Evolutionary conservation across 805 yeast genomes (phyloP).

Genomic region (Nakazawaea ernobii): DNA sequence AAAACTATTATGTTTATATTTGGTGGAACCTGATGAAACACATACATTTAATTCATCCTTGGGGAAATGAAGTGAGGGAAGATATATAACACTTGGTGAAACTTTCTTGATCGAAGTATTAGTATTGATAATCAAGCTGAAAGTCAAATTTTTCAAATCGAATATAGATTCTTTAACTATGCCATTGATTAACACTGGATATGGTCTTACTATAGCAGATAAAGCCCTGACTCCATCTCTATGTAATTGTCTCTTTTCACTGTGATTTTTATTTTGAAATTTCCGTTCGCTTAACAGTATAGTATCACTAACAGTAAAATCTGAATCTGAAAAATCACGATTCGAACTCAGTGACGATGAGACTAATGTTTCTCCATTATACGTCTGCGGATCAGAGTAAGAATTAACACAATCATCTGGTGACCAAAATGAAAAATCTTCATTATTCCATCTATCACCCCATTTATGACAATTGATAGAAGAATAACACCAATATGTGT

Average conservation of each 20-base stretch:
- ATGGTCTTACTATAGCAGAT: conserved; percentile 75
- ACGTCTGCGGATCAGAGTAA: neutral
- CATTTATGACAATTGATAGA: conserved; percentile 66
- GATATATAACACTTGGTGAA: conserved; percentile 52
- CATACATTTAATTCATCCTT: conserved; percentile 41
- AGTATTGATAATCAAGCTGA: conserved; percentile 38
- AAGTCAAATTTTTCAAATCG: conserved; percentile 43
- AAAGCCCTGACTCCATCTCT: conserved; percentile 68
- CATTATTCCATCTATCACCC: conserved; percentile 94
- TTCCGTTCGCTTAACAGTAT: conserved; percentile 17
- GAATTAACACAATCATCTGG: conserved; percentile 42
- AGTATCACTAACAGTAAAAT: conserved; percentile 10
- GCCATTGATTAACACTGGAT: conserved; percentile 62
- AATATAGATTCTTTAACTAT: conserved; percentile 48
- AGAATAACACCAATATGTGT: conserved; percentile 84
- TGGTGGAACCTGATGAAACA: conserved; percentile 44
- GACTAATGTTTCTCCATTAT: neutral
- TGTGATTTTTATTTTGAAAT: neutral
- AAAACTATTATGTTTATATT: conserved; percentile 43
- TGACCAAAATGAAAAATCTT: conserved; percentile 87
- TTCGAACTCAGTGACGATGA: neutral
- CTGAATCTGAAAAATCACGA: neutral
- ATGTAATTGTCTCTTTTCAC: neutral
- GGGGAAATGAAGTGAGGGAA: conserved; percentile 72
- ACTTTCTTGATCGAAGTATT: conserved; percentile 20